Percentiles rank a stretch among this genome's conserved stretches.
These are phyloP conservation scores for Monoraphidium neglectum DNA, from an alignment of 139 green algal species.

Conservation along the genomic window DNA sequence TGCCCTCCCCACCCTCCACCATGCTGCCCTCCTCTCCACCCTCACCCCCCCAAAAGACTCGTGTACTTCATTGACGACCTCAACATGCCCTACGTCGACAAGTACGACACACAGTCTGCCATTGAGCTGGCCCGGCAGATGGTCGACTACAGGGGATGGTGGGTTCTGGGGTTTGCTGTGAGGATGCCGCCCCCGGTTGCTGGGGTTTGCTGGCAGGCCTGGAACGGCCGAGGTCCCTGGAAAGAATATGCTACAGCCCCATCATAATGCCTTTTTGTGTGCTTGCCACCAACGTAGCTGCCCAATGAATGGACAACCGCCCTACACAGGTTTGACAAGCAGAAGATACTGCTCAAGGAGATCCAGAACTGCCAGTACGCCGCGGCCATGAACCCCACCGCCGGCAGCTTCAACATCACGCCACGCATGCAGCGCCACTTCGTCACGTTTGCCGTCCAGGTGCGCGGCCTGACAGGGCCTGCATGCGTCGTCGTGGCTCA, in stretches of 20 bases:
- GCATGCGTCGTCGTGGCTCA: background rate
- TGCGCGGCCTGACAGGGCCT: conserved; percentile 1
- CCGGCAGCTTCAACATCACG: conserved; percentile 90
- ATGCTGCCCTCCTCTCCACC: no score
- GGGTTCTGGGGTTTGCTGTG: conserved; percentile 3
- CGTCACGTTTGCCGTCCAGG: conserved; percentile 80
- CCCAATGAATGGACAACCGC: no score
- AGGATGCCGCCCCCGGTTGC: no score
- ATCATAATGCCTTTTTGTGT: no score
- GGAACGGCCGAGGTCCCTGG: no score
- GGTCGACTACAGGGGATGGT: conserved; percentile 91
- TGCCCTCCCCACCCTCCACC: no score
- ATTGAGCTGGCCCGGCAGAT: conserved; percentile 90
- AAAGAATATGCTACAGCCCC: no score
- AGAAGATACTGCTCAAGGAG: conserved; percentile 91
- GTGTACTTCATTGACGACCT: conserved; percentile 94
- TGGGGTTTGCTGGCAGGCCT: no score
- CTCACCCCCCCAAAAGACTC: conserved; percentile 35
- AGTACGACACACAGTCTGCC: conserved; percentile 93
- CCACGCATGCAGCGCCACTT: conserved; percentile 94
- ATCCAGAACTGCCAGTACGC: conserved; percentile 79
- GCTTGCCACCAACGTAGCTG: no score
- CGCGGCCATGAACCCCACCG: conserved; percentile 90
- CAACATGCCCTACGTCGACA: conserved; percentile 93
- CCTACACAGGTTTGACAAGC: conserved; percentile 77